Conservation (phyloP, 2,329 filamentous ascomycete species). For the Hawksworthiomyces lignivorus region DNA sequence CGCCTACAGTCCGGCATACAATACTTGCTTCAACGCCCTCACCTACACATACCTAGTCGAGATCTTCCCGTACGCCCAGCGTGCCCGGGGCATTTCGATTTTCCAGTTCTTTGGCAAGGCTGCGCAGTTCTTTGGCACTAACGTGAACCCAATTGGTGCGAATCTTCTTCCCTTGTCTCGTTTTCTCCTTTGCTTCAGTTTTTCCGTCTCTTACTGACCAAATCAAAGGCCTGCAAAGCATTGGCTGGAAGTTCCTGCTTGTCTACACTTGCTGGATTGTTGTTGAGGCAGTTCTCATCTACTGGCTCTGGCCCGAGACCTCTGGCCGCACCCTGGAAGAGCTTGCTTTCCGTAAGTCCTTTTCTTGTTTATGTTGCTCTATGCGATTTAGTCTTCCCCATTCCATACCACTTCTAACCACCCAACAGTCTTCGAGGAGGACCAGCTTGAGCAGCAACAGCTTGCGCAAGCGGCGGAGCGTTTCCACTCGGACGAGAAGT, state of each 20-base stretch:
- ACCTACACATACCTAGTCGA: conserved; percentile 43
- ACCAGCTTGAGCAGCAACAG: conserved; percentile 2
- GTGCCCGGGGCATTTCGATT: conserved; percentile 24
- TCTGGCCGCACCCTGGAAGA: conserved; percentile 22
- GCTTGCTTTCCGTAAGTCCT: conserved; percentile 18
- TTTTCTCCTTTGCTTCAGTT: not conserved
- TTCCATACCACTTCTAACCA: not conserved
- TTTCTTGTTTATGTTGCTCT: too few species aligned
- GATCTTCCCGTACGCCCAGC: conserved; percentile 24
- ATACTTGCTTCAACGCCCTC: conserved; percentile 59
- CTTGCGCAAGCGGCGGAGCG: not conserved
- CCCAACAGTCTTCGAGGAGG: conserved; percentile 9
- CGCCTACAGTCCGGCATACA: conserved; percentile 51
- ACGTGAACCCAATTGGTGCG: conserved; percentile 24
- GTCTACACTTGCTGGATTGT: conserved; percentile 25
- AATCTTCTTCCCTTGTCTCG: conserved; percentile 11
- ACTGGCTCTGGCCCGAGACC: conserved; percentile 23
- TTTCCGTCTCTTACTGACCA: not conserved
- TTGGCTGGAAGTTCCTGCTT: conserved; percentile 24
- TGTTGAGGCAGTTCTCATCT: conserved; percentile 26
- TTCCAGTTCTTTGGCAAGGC: conserved; percentile 25
- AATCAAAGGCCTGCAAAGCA: conserved; percentile 16
- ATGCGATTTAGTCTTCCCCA: not conserved
- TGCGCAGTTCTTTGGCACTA: conserved; percentile 24
- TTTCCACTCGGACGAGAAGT: conserved; percentile 3